Evolutionary conservation across 108 stramenopile species (phyloP).

Genomic region (Nitzschia putrida): DNA sequence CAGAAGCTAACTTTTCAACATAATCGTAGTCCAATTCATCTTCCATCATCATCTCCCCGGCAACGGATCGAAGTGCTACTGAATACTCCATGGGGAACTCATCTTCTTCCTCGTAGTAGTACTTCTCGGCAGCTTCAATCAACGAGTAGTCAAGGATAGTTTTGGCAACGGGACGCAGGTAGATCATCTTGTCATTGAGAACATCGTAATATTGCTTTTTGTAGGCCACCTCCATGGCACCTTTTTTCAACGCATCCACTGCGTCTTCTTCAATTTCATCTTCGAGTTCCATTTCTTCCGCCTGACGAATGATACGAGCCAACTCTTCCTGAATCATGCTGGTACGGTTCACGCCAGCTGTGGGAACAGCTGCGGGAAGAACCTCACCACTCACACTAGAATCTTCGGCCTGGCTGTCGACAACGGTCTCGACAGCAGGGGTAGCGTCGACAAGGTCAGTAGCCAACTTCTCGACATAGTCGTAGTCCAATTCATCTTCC

Average conservation of each 20-base stretch:
- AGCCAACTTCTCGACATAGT: constrained; percentile 21
- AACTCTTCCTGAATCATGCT: constrained; percentile 13
- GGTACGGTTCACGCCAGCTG: background rate
- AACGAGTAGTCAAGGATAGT: constrained; percentile 3
- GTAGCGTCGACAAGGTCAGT: background rate
- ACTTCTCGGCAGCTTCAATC: constrained; percentile 1
- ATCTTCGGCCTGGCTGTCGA: background rate
- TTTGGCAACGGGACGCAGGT: constrained; percentile 10
- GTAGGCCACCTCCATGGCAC: constrained; percentile 18
- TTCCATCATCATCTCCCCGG: background rate
- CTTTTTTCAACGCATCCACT: constrained; percentile 8
- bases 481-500: constrained; percentile 10
- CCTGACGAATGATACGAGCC: constrained; percentile 6
- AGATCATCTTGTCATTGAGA: constrained; percentile 4
- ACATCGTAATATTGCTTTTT: constrained; percentile 22
- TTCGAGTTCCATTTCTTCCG: constrained; percentile 30
- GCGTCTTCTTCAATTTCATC: constrained; percentile 21
- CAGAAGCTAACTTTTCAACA: constrained; percentile 10
- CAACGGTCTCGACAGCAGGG: no score
- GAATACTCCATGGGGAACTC: constrained; percentile 25
- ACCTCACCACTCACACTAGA: background rate
- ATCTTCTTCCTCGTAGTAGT: constrained; percentile 9
- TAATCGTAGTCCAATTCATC: constrained; percentile 19
- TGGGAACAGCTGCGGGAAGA: no score
- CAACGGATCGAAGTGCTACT: constrained; percentile 23